Evolutionary conservation across 2,329 filamentous ascomycete genomes (phyloP).

Genomic region (Epichloe scottii): DNA sequence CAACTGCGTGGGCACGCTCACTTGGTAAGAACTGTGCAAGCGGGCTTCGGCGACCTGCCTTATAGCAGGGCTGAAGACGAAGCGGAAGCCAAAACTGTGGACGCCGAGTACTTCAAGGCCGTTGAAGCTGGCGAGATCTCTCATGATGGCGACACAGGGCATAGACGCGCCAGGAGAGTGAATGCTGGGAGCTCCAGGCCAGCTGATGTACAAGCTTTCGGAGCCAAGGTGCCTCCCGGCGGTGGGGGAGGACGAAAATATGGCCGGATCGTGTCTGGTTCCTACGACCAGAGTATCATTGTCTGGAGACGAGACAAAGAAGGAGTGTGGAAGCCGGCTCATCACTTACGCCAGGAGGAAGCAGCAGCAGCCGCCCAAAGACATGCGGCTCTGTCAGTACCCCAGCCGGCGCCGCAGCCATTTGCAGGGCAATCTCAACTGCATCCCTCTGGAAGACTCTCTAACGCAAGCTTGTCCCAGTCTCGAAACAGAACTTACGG

Average conservation of each 20-base stretch:
- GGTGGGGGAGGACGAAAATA: conserved; percentile 83
- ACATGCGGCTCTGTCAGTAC: conserved; percentile 8
- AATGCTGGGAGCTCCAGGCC: conserved; percentile 67
- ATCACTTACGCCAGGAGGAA: conserved; percentile 64
- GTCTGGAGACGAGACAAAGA: conserved; percentile 84
- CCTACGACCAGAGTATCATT: conserved; percentile 90
- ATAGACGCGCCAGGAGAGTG: conserved; percentile 28
- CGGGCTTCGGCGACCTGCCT: conserved; percentile 80
- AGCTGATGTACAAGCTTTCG: conserved; percentile 64
- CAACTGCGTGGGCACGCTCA: conserved; percentile 71
- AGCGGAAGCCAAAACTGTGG: conserved; percentile 58
- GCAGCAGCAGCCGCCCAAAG: conserved; percentile 40
- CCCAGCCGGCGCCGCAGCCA: not conserved
- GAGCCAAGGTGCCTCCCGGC: conserved; percentile 79
- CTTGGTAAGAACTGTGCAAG: conserved; percentile 87
- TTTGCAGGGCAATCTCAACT: not conserved
- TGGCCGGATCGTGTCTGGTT: conserved; percentile 91
- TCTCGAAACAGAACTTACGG: not conserved
- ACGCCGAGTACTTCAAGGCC: conserved; percentile 57
- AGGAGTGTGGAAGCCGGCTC: conserved; percentile 71
- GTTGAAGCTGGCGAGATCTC: conserved; percentile 37
- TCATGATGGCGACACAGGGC: conserved; percentile 20
- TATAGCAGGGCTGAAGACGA: conserved; percentile 66
- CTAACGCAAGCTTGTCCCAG: not conserved
- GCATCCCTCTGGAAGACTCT: not conserved